A percentile compares a stretch with the other conserved stretches of the same genome.
These are phyloP conservation scores for Penicillium frequentans DNA, from an alignment of 2,329 filamentous ascomycete species.

Conservation along the genomic window DNA sequence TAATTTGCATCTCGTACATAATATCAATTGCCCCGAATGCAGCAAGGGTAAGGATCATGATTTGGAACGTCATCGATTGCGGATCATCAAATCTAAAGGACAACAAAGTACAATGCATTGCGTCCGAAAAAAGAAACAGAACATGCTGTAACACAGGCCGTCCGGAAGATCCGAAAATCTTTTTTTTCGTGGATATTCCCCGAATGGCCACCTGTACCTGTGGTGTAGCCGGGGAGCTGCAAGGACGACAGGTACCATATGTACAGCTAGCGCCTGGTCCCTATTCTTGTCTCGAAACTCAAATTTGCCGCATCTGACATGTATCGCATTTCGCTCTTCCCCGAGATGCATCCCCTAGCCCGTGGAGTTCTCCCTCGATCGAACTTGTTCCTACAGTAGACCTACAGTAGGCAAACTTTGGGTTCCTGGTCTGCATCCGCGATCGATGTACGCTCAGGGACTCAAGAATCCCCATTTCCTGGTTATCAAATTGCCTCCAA, in stretches of 20 bases:
- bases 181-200: conserved; percentile 8
- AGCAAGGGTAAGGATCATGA: conserved; percentile 16
- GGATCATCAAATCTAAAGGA: background rate
- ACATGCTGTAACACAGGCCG: background rate
- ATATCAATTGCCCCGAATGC: conserved; percentile 6
- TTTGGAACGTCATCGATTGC: background rate
- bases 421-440: conserved; percentile 6
- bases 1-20: conserved; percentile 18
- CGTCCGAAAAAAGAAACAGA: background rate
- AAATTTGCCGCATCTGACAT: conserved; percentile 28
- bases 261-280: conserved; percentile 9
- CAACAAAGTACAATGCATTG: background rate
- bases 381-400: background rate
- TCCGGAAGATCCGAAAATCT: background rate
- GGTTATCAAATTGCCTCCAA: conserved; percentile 19
- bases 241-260: conserved; percentile 21
- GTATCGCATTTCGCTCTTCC: conserved; percentile 12
- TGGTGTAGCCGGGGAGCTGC: conserved; percentile 9
- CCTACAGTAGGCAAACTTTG: background rate
- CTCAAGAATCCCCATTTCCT: conserved; percentile 17
- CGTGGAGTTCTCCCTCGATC: conserved; percentile 17
- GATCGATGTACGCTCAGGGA: conserved; percentile 6
- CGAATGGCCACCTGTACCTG: conserved; percentile 15
- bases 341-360: conserved; percentile 5
- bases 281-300: conserved; percentile 19